Conservation (phyloP, 2,329 filamentous ascomycete species). For the Apiospora koreana region DNA sequence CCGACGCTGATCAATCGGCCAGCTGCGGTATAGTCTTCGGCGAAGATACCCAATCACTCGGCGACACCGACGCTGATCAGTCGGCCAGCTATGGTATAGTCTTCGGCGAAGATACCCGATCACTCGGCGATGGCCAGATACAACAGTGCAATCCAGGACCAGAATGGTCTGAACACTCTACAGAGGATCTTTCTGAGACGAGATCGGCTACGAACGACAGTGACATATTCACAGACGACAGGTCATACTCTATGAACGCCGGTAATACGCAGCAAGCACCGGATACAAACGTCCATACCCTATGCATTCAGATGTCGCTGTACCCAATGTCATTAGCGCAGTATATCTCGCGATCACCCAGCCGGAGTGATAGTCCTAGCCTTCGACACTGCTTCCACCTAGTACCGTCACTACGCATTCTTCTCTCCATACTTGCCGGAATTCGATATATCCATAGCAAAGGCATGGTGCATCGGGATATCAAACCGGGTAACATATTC, state of each 20-base stretch:
- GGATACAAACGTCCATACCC: constrained; percentile 40
- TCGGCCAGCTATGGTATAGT: constrained; percentile 20
- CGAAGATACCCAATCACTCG: constrained; percentile 22
- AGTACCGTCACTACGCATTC: constrained; percentile 55
- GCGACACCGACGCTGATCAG: no score
- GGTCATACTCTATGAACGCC: constrained; percentile 31
- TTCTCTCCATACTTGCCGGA: constrained; percentile 59
- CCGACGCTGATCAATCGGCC: neutral
- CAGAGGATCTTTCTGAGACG: constrained; percentile 27
- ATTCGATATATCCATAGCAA: constrained; percentile 64
- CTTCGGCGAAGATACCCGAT: constrained; percentile 25
- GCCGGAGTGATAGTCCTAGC: constrained; percentile 13
- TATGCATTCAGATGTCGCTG: constrained; percentile 71
- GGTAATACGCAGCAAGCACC: constrained; percentile 26
- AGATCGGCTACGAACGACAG: constrained; percentile 21
- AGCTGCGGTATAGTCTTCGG: constrained; percentile 24
- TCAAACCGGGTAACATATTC: constrained; percentile 70
- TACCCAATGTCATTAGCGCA: constrained; percentile 63
- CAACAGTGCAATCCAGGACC: constrained; percentile 12
- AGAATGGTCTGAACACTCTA: constrained; percentile 37
- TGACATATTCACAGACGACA: constrained; percentile 31
- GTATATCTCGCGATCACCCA: constrained; percentile 46
- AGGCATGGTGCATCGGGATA: constrained; percentile 63
- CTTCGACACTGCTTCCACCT: constrained; percentile 67
- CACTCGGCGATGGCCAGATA: neutral